Percentiles rank a stretch among this genome's conserved stretches.
These are phyloP conservation scores for Aphanocladium album DNA, from an alignment of 2,329 filamentous ascomycete species.

Conservation along the genomic window DNA sequence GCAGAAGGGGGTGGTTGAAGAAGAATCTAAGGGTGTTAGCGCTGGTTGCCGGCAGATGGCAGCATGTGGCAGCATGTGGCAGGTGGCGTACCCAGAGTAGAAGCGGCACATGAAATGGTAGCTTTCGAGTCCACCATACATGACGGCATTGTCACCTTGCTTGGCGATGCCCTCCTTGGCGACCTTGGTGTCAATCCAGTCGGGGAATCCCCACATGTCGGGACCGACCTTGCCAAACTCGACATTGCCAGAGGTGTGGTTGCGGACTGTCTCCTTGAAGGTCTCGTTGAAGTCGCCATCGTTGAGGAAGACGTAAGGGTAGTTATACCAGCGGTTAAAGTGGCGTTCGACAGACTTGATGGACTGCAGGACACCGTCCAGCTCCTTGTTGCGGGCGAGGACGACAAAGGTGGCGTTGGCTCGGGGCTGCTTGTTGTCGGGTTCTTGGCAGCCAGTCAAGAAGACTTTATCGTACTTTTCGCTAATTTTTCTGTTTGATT, in stretches of 20 bases:
- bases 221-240: slow-evolving; percentile 93
- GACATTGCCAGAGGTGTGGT: slow-evolving; percentile 81
- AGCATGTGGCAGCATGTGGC: not conserved
- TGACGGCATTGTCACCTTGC: slow-evolving; percentile 94
- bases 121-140: slow-evolving; percentile 98
- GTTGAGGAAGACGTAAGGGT: slow-evolving; percentile 97
- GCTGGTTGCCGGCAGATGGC: not conserved
- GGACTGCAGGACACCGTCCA: slow-evolving; percentile 93
- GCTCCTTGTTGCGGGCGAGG: slow-evolving; percentile 89
- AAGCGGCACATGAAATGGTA: slow-evolving; percentile 99
- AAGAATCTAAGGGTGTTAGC: slow-evolving; percentile 61
- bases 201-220: slow-evolving; percentile 92
- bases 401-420: slow-evolving; percentile 96
- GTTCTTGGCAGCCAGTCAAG: slow-evolving; percentile 79
- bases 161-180: slow-evolving; percentile 94
- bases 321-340: slow-evolving; percentile 98
- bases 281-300: slow-evolving; percentile 94
- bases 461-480: slow-evolving; percentile 98
- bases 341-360: slow-evolving; percentile 97
- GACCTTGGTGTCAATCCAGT: slow-evolving; percentile 92
- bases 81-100: slow-evolving; percentile 75
- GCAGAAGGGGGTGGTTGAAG: slow-evolving; percentile 90
- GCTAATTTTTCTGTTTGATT: slow-evolving; percentile 72
- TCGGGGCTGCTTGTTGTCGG: slow-evolving; percentile 70
- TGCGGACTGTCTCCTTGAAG: slow-evolving; percentile 82